Evolutionary conservation across 768 basidiomycete genomes (phyloP), one percentile per base, ranked within the genome.

Genomic region (Leucocoprinus birnbaumii): DNA sequence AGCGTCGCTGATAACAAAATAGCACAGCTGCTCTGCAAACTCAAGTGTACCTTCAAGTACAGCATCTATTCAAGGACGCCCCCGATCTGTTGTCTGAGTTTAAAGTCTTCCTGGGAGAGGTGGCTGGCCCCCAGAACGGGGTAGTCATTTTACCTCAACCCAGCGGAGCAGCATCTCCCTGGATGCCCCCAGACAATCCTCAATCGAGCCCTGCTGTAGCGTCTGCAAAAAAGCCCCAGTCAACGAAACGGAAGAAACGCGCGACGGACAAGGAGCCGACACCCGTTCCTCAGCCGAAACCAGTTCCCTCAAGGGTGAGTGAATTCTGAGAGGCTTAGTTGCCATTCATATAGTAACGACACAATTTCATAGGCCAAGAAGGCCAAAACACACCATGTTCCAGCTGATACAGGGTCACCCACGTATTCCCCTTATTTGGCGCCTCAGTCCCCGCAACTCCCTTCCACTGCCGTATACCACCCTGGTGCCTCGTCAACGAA

Each of bases 1-100:
- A n/a, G 26, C 2, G 3, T n/a, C 24, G 41, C 25, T 26, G 27
- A 26, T 19, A 25, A 2, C 26, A 24, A 16, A 22, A 35, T 11
- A 55, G 54, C 18, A 55, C 54, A n/a, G 7, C 54, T 56, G 55
- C 53, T 52, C 48, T 57, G 19, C 66, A 86, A 80, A 82, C 81
- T 43, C 86, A 91, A 70, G 90, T 92, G 2, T 91, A 86, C 69
- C 78, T 81, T 6, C 91, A 91, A 68, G 91, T 93, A 2, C 85
- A 89, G 59, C 73, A 78, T 63, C 75, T 94, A 45, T 93, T 94
- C 74, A 87, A 88, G 66, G 85, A 89, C 61, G 85, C 88, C 1
- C 86, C 83, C 2, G 91, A 94, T 59, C 75, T 94, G 55, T 69
- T 93, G 55, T 80, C 79, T 10, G 90, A 91, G 64, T 93, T 93